A percentile compares a stretch with the other conserved stretches of the same genome.
phyloP scores from a whole-genome alignment of 2,329 filamentous ascomycete species.

The Microascus cirrosus region DNA sequence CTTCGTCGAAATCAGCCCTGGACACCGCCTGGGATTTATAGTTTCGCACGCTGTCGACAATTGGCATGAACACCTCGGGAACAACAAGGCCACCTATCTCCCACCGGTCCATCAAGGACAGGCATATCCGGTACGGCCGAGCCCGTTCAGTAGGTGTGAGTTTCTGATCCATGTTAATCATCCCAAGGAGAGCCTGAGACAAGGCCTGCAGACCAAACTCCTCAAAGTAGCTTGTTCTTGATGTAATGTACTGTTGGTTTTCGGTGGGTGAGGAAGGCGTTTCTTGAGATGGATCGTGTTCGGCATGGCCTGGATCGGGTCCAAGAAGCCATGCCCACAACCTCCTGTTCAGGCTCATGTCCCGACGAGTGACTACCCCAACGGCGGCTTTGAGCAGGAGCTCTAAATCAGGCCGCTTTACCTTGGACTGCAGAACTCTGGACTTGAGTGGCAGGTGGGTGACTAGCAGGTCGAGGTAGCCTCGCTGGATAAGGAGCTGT shows the following conservation, averaged over 20 bases:
- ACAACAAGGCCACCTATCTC: slow-evolving; percentile 89
- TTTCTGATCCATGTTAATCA: slow-evolving; percentile 51
- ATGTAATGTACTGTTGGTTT: slow-evolving; percentile 34
- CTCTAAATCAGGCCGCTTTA: slow-evolving; percentile 67
- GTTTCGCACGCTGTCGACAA: slow-evolving; percentile 65
- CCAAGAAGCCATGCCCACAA: slow-evolving; percentile 96
- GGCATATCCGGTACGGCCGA: slow-evolving; percentile 78
- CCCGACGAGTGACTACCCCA: slow-evolving; percentile 78
- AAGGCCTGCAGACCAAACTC: slow-evolving; percentile 66
- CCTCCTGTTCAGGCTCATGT: slow-evolving; percentile 92
- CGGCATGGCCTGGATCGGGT: slow-evolving; percentile 46
- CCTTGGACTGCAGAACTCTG: slow-evolving; percentile 62
- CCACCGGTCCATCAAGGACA: slow-evolving; percentile 97
- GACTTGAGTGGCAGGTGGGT: slow-evolving; percentile 82
- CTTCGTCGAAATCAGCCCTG: slow-evolving; percentile 70
- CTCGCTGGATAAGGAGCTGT: slow-evolving; percentile 83
- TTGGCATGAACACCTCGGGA: slow-evolving; percentile 76
- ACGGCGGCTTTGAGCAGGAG: slow-evolving; percentile 71
- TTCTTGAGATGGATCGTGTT: slow-evolving; percentile 35
- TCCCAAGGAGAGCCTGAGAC: slow-evolving; percentile 60
- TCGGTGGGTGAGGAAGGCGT: slow-evolving; percentile 30
- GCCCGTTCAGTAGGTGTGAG: slow-evolving; percentile 56
- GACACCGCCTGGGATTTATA: slow-evolving; percentile 57
- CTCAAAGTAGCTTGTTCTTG: slow-evolving; percentile 72
- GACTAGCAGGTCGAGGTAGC: slow-evolving; percentile 86